Conservation (phyloP, 106 monocot species). For the Dendrobium chrysotoxum region DNA sequence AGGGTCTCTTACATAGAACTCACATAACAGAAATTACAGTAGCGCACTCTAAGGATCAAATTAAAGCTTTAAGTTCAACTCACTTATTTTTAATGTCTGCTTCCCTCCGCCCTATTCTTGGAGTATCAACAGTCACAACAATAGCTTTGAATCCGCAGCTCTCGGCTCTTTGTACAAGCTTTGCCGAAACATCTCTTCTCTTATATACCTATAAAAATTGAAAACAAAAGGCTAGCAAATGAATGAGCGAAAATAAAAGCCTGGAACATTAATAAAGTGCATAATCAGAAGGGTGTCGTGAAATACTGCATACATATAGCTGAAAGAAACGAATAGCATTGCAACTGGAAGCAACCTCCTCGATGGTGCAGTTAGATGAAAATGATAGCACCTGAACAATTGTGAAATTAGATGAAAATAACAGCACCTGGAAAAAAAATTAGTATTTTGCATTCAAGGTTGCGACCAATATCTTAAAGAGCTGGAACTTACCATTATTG, state of each 20-base stretch:
- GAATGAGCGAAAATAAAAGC: not conserved
- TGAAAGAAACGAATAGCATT: conserved; percentile 70
- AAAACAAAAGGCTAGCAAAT: not conserved
- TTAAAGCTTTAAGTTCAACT: not conserved
- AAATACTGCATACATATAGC: conserved; percentile 48
- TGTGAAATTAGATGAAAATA: too few species aligned
- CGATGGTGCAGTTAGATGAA: conserved; percentile 42
- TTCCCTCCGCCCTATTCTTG: conserved; percentile 61
- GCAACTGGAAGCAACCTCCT: conserved; percentile 77
- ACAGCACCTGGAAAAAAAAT: conserved; percentile 5
- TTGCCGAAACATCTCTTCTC: conserved; percentile 41
- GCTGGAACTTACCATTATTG: conserved; percentile 46
- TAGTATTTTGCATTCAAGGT: not conserved
- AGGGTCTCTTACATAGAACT: not conserved
- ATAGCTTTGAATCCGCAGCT: conserved; percentile 62
- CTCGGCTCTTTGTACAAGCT: conserved; percentile 56
- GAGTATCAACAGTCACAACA: conserved; percentile 73
- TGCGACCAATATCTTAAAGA: not conserved
- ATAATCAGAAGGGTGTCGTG: not conserved
- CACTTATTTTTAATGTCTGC: conserved; percentile 74
- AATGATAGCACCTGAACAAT: conserved; percentile 56
- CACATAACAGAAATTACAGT: not conserved
- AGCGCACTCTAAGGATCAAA: not conserved
- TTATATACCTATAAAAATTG: conserved; percentile 41
- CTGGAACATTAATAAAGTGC: not conserved